A percentile compares a stretch with the other conserved stretches of the same genome.
phyloP scores from a whole-genome alignment of 2,329 filamentous ascomycete genomes.

The Xylaria sp. region DNA sequence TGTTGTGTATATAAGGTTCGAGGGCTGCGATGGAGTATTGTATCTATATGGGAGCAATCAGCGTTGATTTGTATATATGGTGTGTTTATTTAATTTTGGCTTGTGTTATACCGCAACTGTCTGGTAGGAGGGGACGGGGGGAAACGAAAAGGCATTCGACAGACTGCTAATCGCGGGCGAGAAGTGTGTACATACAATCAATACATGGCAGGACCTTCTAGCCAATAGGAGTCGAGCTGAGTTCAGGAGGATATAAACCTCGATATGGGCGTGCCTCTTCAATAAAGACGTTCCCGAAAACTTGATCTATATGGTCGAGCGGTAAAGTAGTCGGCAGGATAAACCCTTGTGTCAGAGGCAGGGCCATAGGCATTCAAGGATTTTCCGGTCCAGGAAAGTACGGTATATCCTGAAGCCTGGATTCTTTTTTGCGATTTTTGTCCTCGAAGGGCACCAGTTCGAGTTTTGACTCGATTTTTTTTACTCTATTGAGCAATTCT shows the following conservation, averaged over 20 bases:
- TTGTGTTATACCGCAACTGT: not conserved
- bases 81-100: constrained; percentile 3
- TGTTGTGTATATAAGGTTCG: constrained; percentile 11
- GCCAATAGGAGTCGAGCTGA: not conserved
- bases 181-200: constrained; percentile 5
- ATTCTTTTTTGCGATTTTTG: not conserved
- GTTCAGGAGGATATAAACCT: not conserved
- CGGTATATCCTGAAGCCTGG: not conserved
- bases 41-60: constrained; percentile 23
- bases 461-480: not conserved
- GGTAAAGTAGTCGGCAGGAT: no score
- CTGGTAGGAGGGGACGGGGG: not conserved
- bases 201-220: not conserved
- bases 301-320: constrained; percentile 4
- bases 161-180: not conserved
- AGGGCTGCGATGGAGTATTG: not conserved
- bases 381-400: not conserved
- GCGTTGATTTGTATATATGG: constrained; percentile 25
- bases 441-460: not conserved
- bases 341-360: no score
- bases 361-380: no score
- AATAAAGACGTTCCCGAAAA: not conserved
- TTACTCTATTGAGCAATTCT: not conserved
- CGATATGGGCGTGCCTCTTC: not conserved
- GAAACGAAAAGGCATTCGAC: not conserved